Conservation (phyloP, 2,329 filamentous ascomycete genomes). For the Trichoderma asperellum region DNA sequence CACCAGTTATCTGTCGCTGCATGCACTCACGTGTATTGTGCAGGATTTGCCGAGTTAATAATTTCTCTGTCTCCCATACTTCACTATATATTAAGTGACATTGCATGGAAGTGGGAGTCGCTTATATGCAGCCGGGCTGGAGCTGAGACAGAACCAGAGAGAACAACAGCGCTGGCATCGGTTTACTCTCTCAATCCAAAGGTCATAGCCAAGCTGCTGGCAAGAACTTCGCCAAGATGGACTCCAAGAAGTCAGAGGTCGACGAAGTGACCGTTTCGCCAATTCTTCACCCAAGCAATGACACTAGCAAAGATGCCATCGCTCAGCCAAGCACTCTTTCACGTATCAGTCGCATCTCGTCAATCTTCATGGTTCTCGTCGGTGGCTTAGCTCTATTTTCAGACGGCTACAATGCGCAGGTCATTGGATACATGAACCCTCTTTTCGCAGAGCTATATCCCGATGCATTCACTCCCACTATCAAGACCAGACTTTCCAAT, state of each 20-base stretch:
- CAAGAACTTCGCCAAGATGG: neutral
- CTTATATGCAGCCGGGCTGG: neutral
- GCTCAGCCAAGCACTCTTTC: neutral
- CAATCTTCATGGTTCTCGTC: conserved; percentile 34
- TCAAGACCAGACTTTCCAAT: conserved; percentile 47
- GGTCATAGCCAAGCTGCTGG: neutral
- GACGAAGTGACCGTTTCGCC: conserved; percentile 3
- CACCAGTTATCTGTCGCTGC: neutral
- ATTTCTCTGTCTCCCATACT: neutral
- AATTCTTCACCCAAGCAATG: conserved; percentile 2
- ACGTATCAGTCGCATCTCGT: neutral
- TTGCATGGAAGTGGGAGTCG: neutral
- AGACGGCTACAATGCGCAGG: conserved; percentile 43
- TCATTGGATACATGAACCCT: conserved; percentile 42
- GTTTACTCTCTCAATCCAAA: neutral
- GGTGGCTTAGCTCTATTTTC: conserved; percentile 40
- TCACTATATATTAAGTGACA: conserved; percentile 6
- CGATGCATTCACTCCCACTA: conserved; percentile 38
- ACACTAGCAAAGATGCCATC: neutral
- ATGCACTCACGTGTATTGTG: neutral
- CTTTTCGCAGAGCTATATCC: conserved; percentile 41
- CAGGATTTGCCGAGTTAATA: neutral
- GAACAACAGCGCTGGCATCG: neutral
- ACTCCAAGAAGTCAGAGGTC: conserved; percentile 1
- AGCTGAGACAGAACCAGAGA: neutral